phyloP scores from a whole-genome alignment of 192 early-diverging fungal species.

The Pilaira anomala region DNA sequence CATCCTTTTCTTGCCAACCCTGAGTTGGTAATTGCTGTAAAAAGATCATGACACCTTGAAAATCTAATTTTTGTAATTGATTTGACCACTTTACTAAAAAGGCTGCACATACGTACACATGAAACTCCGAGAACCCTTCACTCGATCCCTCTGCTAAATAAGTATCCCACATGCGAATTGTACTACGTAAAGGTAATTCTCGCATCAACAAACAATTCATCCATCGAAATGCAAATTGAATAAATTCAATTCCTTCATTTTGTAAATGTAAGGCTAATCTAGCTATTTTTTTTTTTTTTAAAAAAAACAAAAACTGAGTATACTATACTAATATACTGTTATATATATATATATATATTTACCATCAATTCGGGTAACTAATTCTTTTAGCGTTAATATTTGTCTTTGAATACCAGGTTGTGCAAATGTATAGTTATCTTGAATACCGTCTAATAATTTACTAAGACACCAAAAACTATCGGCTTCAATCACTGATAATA shows the following conservation, averaged over 20 bases:
- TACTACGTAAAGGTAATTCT: slow-evolving; percentile 82
- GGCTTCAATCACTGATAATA: slow-evolving; percentile 79
- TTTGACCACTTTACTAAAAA: slow-evolving; percentile 96
- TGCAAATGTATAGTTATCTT: slow-evolving; percentile 97
- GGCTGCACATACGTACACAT: slow-evolving; percentile 97
- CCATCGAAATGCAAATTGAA: slow-evolving; percentile 99
- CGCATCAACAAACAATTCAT: slow-evolving; percentile 99
- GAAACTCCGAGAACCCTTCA: slow-evolving; percentile 93
- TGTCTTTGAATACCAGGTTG: slow-evolving; percentile 97
- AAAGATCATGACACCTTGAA: slow-evolving; percentile 92
- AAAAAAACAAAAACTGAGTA: neutral
- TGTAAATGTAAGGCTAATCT: slow-evolving; percentile 80
- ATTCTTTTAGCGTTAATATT: slow-evolving; percentile 81
- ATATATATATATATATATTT: slow-evolving; percentile 18
- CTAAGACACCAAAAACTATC: slow-evolving; percentile 98
- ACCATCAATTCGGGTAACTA: slow-evolving; percentile 91
- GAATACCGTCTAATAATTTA: slow-evolving; percentile 94
- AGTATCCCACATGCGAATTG: slow-evolving; percentile 99
- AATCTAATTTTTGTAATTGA: slow-evolving; percentile 83
- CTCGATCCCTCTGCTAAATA: slow-evolving; percentile 82
- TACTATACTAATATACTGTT: neutral
- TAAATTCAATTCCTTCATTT: slow-evolving; percentile 90
- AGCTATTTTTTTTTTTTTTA: slow-evolving; percentile 48
- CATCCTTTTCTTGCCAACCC: slow-evolving; percentile 86
- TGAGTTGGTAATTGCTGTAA: slow-evolving; percentile 86